phyloP scores from a whole-genome alignment of 306 rosid genomes.

The Vigna radiata region DNA sequence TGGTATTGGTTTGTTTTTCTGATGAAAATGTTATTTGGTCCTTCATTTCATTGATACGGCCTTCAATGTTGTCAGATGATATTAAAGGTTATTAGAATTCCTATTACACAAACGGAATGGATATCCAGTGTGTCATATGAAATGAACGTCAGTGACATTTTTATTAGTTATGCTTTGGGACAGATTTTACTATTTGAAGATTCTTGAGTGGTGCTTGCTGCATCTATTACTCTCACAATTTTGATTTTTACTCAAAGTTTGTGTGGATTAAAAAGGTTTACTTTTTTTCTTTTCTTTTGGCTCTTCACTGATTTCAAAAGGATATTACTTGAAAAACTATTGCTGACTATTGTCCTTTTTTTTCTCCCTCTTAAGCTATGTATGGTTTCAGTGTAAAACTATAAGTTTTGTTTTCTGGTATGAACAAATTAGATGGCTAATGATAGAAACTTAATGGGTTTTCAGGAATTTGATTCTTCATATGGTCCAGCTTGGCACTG shows the following conservation, averaged over 20 bases:
- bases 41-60: constrained; percentile 3
- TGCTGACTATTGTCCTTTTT: background rate
- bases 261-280: background rate
- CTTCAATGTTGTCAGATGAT: constrained; percentile 6
- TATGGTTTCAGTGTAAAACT: background rate
- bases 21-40: constrained; percentile 31
- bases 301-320: background rate
- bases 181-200: background rate
- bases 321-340: background rate
- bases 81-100: background rate
- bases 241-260: background rate
- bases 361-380: background rate
- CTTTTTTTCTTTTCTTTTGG: background rate
- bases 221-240: background rate
- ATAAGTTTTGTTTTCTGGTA: background rate
- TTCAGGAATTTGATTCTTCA: constrained; percentile 87
- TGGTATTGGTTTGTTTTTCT: background rate
- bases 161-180: background rate
- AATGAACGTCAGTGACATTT: background rate
- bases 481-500: constrained; percentile 99
- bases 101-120: background rate
- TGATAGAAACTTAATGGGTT: constrained; percentile 30
- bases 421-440: constrained; percentile 13
- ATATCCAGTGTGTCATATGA: background rate
- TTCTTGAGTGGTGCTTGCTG: constrained; percentile 15